phyloP scores from a whole-genome alignment of 257 asterid genomes.

The Solanum appendiculatum region DNA sequence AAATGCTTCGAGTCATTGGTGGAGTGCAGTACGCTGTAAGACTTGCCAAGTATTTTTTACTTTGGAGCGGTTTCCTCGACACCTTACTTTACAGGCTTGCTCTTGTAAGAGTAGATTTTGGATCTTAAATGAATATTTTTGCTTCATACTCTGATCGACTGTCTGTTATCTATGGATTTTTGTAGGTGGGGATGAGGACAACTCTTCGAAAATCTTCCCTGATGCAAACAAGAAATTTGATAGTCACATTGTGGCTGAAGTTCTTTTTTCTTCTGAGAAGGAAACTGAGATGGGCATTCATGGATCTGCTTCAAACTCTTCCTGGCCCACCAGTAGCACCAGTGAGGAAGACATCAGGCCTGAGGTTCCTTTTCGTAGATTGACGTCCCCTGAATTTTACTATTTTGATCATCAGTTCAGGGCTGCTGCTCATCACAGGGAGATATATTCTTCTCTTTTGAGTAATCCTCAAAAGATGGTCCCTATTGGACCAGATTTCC shows the following conservation, averaged over 20 bases:
- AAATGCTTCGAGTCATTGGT: neutral
- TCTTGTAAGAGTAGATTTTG: neutral
- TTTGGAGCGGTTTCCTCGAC: neutral
- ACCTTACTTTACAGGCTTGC: neutral
- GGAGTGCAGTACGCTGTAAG: neutral
- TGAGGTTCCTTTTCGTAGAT: slow-evolving; percentile 14
- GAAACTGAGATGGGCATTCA: neutral
- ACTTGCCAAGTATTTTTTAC: neutral
- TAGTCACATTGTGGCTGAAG: neutral
- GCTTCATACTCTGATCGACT: neutral
- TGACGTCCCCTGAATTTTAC: slow-evolving; percentile 19
- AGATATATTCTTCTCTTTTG: slow-evolving; percentile 24
- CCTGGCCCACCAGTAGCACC: slow-evolving; percentile 49
- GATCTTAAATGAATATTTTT: neutral
- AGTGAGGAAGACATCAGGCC: slow-evolving; percentile 35
- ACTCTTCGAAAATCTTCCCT: neutral
- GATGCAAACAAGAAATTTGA: neutral
- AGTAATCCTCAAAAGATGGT: slow-evolving; percentile 35
- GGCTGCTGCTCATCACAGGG: slow-evolving; percentile 18
- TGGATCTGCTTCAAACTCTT: slow-evolving; percentile 25
- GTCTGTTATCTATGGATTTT: neutral
- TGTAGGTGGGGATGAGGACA: neutral
- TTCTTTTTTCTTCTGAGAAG: neutral
- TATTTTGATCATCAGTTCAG: slow-evolving; percentile 29
- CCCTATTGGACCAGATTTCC: slow-evolving; percentile 59